phyloP scores from a whole-genome alignment of 2,329 filamentous ascomycete species.

The Juglanconis sp. region DNA sequence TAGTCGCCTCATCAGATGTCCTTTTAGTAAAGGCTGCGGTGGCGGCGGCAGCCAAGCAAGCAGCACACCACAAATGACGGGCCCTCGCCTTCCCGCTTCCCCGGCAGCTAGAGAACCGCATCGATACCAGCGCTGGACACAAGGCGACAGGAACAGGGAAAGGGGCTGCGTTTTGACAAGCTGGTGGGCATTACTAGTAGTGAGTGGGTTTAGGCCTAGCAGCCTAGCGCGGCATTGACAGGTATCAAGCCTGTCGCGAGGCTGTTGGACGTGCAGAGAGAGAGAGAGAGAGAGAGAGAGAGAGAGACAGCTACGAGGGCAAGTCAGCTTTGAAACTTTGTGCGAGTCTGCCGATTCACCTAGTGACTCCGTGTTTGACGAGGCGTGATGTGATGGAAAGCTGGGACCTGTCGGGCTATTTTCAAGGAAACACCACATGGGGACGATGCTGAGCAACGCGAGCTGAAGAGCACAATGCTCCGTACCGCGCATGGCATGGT shows the following conservation, averaged over 20 bases:
- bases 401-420: constrained; percentile 3
- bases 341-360: neutral
- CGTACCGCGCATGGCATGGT: too few relatives aligned
- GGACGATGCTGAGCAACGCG: neutral
- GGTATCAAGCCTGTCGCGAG: neutral
- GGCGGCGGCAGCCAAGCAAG: too few relatives aligned
- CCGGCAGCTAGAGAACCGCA: neutral
- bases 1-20: too few relatives aligned
- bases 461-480: too few relatives aligned
- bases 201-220: neutral
- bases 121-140: neutral
- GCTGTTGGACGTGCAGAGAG: neutral
- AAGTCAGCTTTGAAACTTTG: neutral
- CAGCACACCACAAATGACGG: too few relatives aligned
- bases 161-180: neutral
- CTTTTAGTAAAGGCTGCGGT: too few relatives aligned
- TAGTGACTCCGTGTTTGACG: too few relatives aligned
- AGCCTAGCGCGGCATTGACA: neutral
- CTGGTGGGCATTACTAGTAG: neutral
- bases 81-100: too few relatives aligned
- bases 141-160: neutral
- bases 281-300: too few relatives aligned
- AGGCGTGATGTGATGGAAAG: neutral
- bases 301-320: neutral
- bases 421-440: neutral